phyloP scores from a whole-genome alignment of 371 early-diverging fungal species.

The Lichtheimia hyalospora region DNA sequence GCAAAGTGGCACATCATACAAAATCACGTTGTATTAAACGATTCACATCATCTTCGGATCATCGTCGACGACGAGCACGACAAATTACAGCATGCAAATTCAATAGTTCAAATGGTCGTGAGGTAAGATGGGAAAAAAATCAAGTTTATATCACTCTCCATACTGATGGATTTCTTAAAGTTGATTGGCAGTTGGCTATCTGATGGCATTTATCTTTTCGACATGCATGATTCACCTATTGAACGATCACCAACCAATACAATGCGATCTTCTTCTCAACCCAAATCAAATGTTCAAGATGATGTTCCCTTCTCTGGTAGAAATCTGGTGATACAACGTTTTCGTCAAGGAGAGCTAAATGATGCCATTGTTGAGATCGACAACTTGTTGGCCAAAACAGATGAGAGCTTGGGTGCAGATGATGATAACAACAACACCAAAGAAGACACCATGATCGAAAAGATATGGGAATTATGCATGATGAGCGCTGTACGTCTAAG shows the following conservation, averaged over 20 bases:
- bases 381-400: background rate
- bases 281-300: slow-evolving; percentile 1
- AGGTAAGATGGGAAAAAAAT: slow-evolving; percentile 20
- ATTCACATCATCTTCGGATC: slow-evolving; percentile 21
- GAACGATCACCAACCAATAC: slow-evolving; percentile 5
- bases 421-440: background rate
- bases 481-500: slow-evolving; percentile 10
- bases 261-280: slow-evolving; percentile 6
- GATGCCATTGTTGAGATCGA: slow-evolving; percentile 2
- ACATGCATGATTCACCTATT: slow-evolving; percentile 43
- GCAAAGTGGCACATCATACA: slow-evolving; percentile 4
- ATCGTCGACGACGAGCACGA: slow-evolving; percentile 15
- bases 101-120: slow-evolving; percentile 42
- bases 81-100: slow-evolving; percentile 47
- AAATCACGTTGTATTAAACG: slow-evolving; percentile 30
- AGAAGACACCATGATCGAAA: background rate
- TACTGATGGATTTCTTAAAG: slow-evolving; percentile 13
- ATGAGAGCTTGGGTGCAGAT: background rate
- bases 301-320: background rate
- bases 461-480: slow-evolving; percentile 13
- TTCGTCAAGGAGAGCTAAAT: slow-evolving; percentile 7
- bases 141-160: background rate
- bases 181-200: slow-evolving; percentile 67
- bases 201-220: slow-evolving; percentile 59
- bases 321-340: slow-evolving; percentile 5